These are phyloP conservation scores for Exophiala dermatitidis DNA, from an alignment of 2,329 filamentous ascomycete species.

Conservation along the genomic window DNA sequence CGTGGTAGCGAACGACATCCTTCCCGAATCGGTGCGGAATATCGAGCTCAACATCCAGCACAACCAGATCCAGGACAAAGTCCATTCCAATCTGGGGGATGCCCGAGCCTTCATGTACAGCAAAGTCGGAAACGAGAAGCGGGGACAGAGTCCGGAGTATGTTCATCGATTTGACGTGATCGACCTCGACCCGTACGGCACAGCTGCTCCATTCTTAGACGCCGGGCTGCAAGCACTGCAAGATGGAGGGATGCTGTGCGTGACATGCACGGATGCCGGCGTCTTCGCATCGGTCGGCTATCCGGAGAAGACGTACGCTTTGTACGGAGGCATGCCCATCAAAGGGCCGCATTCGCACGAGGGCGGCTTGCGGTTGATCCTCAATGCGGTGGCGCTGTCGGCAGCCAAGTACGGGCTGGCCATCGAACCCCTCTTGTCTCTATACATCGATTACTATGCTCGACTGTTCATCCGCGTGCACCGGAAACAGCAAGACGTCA, in stretches of 20 bases:
- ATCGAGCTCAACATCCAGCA: slow-evolving; percentile 80
- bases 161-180: slow-evolving; percentile 76
- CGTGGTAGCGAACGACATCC: slow-evolving; percentile 85
- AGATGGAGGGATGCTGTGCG: slow-evolving; percentile 83
- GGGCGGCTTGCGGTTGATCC: slow-evolving; percentile 74
- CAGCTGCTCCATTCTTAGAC: slow-evolving; percentile 86
- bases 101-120: slow-evolving; percentile 89
- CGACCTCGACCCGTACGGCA: slow-evolving; percentile 93
- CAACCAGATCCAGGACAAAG: slow-evolving; percentile 65
- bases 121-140: slow-evolving; percentile 46
- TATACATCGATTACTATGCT: slow-evolving; percentile 94
- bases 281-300: slow-evolving; percentile 94
- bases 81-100: slow-evolving; percentile 69
- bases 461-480: slow-evolving; percentile 79
- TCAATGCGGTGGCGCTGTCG: slow-evolving; percentile 71
- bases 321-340: slow-evolving; percentile 85
- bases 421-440: slow-evolving; percentile 82
- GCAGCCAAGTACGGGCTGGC: slow-evolving; percentile 79
- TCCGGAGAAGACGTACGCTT: slow-evolving; percentile 81
- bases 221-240: slow-evolving; percentile 78
- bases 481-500: slow-evolving; percentile 76
- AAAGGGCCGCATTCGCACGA: slow-evolving; percentile 86
- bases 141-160: slow-evolving; percentile 32
- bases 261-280: slow-evolving; percentile 93
- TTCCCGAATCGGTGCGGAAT: slow-evolving; percentile 64